Evolutionary conservation across 495 filamentous ascomycete genomes (phyloP).

Genomic region (Hyaloscypha hepaticicola): DNA sequence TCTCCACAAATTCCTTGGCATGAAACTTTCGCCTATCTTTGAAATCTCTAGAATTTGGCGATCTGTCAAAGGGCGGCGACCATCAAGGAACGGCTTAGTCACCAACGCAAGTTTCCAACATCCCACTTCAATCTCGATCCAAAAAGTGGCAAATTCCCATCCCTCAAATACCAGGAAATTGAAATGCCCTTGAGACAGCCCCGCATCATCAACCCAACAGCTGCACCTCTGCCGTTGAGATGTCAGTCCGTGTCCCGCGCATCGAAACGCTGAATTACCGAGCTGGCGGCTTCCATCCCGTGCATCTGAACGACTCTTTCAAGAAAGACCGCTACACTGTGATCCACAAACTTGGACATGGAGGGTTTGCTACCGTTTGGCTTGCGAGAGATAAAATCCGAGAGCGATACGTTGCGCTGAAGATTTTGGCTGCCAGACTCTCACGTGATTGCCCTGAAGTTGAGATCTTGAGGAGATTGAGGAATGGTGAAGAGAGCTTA

Average conservation of each 20-base stretch:
- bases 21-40: not conserved
- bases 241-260: not conserved
- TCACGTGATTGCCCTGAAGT: constrained; percentile 8
- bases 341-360: constrained; percentile 48
- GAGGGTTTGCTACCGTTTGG: constrained; percentile 44
- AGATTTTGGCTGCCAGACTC: constrained; percentile 23
- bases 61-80: not conserved
- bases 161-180: not conserved
- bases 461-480: constrained; percentile 10
- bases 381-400: constrained; percentile 32
- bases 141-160: not conserved
- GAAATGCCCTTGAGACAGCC: not conserved
- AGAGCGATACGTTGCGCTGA: constrained; percentile 32
- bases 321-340: constrained; percentile 40
- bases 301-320: constrained; percentile 45
- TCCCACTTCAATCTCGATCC: not conserved
- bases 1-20: not conserved
- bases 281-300: constrained; percentile 44
- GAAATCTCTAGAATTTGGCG: not conserved
- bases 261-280: constrained; percentile 26
- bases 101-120: not conserved
- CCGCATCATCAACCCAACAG: not conserved
- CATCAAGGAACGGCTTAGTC: not conserved
- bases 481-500: not conserved
- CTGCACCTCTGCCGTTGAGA: not conserved